Conservation (phyloP, 73 alveolate species). For the Symbiodinium natans region DNA sequence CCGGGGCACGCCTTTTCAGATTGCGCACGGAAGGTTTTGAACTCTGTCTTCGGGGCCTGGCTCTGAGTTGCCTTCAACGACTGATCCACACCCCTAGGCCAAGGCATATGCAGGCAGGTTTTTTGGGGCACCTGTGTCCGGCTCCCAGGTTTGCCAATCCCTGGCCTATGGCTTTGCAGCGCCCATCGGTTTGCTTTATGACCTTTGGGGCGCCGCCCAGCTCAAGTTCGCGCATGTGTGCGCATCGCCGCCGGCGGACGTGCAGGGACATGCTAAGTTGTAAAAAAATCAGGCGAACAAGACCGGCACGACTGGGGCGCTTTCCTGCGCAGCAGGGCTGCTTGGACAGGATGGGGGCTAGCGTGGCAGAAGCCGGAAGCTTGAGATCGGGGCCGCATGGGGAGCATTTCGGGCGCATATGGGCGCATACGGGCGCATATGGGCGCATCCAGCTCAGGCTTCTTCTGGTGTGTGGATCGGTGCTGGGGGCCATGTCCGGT, state of each 20-base stretch:
- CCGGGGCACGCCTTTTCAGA: no score
- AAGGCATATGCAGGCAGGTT: no score
- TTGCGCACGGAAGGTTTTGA: neutral
- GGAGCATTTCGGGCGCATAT: no score
- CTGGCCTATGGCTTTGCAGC: constrained; percentile 68
- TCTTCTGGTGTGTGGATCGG: neutral
- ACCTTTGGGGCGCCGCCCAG: constrained; percentile 51
- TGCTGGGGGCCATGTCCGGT: neutral
- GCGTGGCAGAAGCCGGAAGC: no score
- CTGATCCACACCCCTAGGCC: no score
- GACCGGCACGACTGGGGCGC: constrained; percentile 52
- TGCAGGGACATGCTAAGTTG: no score
- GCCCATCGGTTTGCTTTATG: constrained; percentile 76
- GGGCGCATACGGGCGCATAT: no score
- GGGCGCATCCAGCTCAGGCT: neutral
- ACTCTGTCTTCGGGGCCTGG: neutral
- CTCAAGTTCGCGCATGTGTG: neutral
- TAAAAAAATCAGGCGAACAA: constrained; percentile 3
- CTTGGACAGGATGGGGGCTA: no score
- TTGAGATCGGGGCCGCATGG: no score
- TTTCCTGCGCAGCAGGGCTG: constrained; percentile 40
- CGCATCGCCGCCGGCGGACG: neutral
- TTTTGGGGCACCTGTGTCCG: no score
- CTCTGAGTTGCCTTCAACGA: neutral
- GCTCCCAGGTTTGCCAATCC: constrained; percentile 52